A percentile compares a stretch with the other conserved stretches of the same genome.
Evolutionary conservation across 2,329 filamentous ascomycete genomes (phyloP).

Genomic region (Alternaria brassicae): DNA sequence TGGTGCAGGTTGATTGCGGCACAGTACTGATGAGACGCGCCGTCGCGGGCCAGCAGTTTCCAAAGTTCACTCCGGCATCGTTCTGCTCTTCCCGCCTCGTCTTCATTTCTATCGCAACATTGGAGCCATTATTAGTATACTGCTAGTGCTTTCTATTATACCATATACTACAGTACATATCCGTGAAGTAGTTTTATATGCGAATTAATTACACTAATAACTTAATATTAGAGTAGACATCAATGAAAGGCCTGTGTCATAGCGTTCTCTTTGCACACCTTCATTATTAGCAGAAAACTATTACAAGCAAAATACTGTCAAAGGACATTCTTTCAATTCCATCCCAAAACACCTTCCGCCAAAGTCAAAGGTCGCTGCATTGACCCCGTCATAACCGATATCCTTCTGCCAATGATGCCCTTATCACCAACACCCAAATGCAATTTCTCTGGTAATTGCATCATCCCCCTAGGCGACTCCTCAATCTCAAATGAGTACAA

Average conservation of each 20-base stretch:
- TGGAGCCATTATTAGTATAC: no score
- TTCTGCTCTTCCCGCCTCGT: neutral
- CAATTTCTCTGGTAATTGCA: conserved; percentile 32
- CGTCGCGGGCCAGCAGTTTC: neutral
- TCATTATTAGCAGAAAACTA: accelerated
- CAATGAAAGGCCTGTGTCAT: no score
- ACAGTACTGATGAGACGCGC: neutral
- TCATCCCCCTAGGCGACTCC: neutral
- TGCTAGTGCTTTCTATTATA: no score
- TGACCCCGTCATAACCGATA: conserved; percentile 40
- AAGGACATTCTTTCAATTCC: conserved; percentile 32
- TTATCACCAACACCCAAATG: conserved; percentile 42
- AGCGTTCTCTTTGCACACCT: no score
- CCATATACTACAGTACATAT: no score
- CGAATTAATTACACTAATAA: no score
- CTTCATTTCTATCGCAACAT: neutral
- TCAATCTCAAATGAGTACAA: conserved; percentile 39
- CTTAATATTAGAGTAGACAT: no score
- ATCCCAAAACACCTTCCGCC: conserved; percentile 46
- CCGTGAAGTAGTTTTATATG: no score
- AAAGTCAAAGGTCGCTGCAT: conserved; percentile 26
- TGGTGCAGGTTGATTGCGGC: neutral
- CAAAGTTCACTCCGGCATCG: neutral
- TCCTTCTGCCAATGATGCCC: conserved; percentile 44
- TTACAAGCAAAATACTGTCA: neutral